Evolutionary conservation across 2,329 filamentous ascomycete species (phyloP), one percentile per base, ranked within the genome.

Genomic region (Neoascochyta sp.): DNA sequence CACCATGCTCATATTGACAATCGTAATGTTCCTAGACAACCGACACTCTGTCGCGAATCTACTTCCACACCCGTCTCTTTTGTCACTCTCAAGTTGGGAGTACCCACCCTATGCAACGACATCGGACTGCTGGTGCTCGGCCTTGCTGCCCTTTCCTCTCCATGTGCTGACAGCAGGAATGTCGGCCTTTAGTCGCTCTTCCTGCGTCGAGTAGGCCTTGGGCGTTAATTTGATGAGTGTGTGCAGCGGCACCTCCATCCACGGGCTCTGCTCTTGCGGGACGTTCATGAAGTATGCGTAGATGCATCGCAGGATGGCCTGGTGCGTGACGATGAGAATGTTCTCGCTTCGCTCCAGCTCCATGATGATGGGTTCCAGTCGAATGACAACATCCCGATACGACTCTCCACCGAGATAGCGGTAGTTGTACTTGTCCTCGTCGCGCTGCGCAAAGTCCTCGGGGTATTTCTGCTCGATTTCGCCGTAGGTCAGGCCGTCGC

Each of bases 351-450:
- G 80, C 65, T 98, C 92, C 29, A 98, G 74, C 63, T 98, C 92
- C 92, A 98, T 98, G 67, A 98, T 98, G 66, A 98, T 98, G 41
- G 92, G 92, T 60, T 98, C 92, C 1, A 98, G 80, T 1, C 92
- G 87, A 54, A 95, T 96, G 22, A 98, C 92, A 1, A 98, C 90
- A 56, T 98, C 92, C 33, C 90, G 86, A 64, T 98, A 86, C 39
- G 86, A 93, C 68, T 98, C 92, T 31, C 92, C 92, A 42, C 92
- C 92, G 4, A 92, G 83, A 66, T 98, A 98, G 34, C 92, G 87
- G 68, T 98, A 98, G 70, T 98, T 96, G 77, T 96, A 96, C 67
- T 98, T 98, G 73, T 98, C 92, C 47, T 95, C 87, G 63, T 98
- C 92, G 41, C 92, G 86, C 18, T 90, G 88, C 27, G 81, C 80